A percentile compares a stretch with the other conserved stretches of the same genome.
phyloP scores from a whole-genome alignment of 2,329 filamentous ascomycete species.

The Colletotrichum liriopes region DNA sequence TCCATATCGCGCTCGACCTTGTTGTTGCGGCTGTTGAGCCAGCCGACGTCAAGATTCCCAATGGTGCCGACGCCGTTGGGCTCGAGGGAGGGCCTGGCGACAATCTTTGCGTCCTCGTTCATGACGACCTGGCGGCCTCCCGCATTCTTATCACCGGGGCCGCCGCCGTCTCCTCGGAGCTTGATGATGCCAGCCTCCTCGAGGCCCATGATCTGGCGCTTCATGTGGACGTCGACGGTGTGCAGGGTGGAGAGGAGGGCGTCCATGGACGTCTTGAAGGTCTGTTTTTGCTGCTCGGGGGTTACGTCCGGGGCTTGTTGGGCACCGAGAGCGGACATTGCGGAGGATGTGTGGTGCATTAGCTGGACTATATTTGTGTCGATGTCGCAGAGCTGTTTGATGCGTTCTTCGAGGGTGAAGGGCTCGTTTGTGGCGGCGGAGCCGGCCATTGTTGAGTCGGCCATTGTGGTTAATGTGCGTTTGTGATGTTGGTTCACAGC shows the following conservation, averaged over 20 bases:
- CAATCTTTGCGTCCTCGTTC: constrained; percentile 43
- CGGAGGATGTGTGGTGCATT: constrained; percentile 62
- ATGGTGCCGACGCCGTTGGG: constrained; percentile 71
- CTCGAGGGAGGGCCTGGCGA: constrained; percentile 60
- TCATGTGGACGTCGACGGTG: constrained; percentile 80
- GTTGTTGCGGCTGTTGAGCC: constrained; percentile 88
- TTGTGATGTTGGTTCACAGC: neutral
- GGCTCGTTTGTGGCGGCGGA: constrained; percentile 58
- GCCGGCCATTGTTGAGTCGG: constrained; percentile 38
- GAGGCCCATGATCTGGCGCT: constrained; percentile 82
- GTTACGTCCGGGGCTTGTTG: constrained; percentile 61
- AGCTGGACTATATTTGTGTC: constrained; percentile 71
- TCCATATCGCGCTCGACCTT: constrained; percentile 89
- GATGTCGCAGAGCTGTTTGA: constrained; percentile 84
- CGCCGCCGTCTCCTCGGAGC: constrained; percentile 53
- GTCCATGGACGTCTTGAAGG: constrained; percentile 73
- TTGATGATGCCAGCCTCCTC: constrained; percentile 86
- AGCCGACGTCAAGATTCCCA: constrained; percentile 83
- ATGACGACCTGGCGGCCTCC: constrained; percentile 46
- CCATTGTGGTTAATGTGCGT: constrained; percentile 14
- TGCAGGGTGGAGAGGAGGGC: constrained; percentile 83
- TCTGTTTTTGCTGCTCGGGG: constrained; percentile 59
- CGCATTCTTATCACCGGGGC: neutral
- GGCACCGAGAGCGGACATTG: constrained; percentile 58
- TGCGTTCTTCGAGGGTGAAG: constrained; percentile 84